These are phyloP conservation scores for Ogataea kodamae DNA, from an alignment of 805 yeast genomes.

Conservation along the genomic window DNA sequence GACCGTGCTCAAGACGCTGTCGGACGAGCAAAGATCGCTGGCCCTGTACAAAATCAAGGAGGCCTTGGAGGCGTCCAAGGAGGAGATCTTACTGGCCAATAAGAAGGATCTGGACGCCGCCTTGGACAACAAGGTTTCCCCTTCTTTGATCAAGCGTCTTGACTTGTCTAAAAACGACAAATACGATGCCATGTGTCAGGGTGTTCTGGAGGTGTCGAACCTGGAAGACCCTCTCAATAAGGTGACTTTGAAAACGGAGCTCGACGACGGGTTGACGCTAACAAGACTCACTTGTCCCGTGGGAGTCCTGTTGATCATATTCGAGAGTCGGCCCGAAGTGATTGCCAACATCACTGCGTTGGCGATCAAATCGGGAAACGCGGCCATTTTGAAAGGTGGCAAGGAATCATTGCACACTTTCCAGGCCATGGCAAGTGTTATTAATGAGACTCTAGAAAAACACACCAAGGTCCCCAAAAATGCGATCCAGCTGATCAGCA, in stretches of 20 bases:
- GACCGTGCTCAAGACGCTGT: slow-evolving; percentile 71
- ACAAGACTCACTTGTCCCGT: slow-evolving; percentile 89
- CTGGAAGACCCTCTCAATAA: slow-evolving; percentile 93
- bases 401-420: slow-evolving; percentile 88
- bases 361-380: slow-evolving; percentile 94
- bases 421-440: slow-evolving; percentile 70
- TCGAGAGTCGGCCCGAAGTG: slow-evolving; percentile 97
- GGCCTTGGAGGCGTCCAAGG: slow-evolving; percentile 57
- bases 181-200: slow-evolving; percentile 91
- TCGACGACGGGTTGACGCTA: slow-evolving; percentile 86
- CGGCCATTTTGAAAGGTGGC: slow-evolving; percentile 97
- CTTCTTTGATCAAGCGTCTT: slow-evolving; percentile 75
- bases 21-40: slow-evolving; percentile 65
- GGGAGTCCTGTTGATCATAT: slow-evolving; percentile 88
- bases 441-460: slow-evolving; percentile 51
- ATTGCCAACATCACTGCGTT: slow-evolving; percentile 96
- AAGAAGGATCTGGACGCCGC: slow-evolving; percentile 72
- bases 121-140: slow-evolving; percentile 51
- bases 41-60: slow-evolving; percentile 75
- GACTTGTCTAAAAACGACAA: slow-evolving; percentile 82
- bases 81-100: slow-evolving; percentile 68
- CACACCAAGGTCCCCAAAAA: slow-evolving; percentile 72
- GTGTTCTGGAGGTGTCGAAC: slow-evolving; percentile 85
- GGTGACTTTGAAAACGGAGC: slow-evolving; percentile 71
- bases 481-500: slow-evolving; percentile 82